phyloP scores from a whole-genome alignment of 148 eudicot species.

The Euryodendron excelsum region DNA sequence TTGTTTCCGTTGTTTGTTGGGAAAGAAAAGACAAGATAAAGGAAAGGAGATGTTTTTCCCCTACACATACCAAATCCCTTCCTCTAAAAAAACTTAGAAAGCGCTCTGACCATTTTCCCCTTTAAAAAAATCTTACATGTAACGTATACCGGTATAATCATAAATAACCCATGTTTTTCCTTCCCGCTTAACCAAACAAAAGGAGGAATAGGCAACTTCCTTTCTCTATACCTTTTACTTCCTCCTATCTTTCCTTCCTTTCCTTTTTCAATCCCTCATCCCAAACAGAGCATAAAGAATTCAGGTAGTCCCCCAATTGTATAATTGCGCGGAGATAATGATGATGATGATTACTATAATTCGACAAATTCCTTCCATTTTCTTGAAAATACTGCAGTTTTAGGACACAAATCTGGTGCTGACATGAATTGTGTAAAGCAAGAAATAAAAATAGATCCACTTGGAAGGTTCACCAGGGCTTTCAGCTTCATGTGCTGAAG shows the following conservation, averaged over 20 bases:
- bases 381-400: not conserved
- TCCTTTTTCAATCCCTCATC: not conserved
- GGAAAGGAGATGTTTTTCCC: not conserved
- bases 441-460: not conserved
- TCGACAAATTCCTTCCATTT: not conserved
- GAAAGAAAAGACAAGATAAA: too few species aligned
- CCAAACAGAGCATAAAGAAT: not conserved
- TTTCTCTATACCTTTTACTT: not conserved
- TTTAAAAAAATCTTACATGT: not conserved
- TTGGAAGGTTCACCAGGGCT: slow-evolving; percentile 32
- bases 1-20: too few species aligned
- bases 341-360: not conserved
- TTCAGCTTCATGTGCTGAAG: slow-evolving; percentile 44
- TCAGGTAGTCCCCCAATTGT: not conserved
- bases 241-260: not conserved
- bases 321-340: not conserved
- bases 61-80: too few species aligned
- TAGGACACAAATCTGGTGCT: not conserved
- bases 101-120: too few species aligned
- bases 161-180: too few species aligned
- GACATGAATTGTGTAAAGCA: not conserved
- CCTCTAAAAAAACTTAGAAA: too few species aligned
- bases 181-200: not conserved
- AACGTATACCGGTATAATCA: not conserved
- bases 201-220: not conserved